These are phyloP conservation scores for Irineochytrium annulatum DNA, from an alignment of 192 early-diverging fungal species.

Conservation along the genomic window DNA sequence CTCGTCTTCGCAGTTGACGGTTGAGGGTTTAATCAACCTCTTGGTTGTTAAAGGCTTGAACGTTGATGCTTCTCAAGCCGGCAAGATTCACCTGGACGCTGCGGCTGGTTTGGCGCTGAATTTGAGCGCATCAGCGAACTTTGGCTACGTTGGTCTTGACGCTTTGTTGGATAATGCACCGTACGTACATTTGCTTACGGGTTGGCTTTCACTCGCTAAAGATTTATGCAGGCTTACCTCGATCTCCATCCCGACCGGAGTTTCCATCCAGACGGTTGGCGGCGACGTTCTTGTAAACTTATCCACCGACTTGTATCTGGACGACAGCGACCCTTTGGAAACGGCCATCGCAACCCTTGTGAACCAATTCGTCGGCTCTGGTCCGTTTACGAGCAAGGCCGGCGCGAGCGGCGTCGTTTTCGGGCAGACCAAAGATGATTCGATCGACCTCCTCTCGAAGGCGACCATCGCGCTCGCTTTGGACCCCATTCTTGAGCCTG, in stretches of 20 bases:
- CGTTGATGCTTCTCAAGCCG: background rate
- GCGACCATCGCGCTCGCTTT: slow-evolving; percentile 1
- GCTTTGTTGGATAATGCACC: background rate
- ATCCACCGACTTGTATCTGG: background rate
- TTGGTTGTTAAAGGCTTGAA: background rate
- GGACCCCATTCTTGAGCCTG: slow-evolving; percentile 6
- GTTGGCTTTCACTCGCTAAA: too few species aligned
- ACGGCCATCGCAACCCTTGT: slow-evolving; percentile 1
- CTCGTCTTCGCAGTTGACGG: background rate
- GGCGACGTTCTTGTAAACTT: background rate
- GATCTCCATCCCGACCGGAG: background rate
- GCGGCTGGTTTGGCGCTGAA: background rate
- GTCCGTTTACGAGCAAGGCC: background rate
- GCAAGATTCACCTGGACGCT: slow-evolving; percentile 4
- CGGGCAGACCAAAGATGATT: slow-evolving; percentile 5
- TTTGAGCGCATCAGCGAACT: slow-evolving; percentile 1
- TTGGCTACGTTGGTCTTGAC: slow-evolving; percentile 3
- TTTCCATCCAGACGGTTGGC: background rate
- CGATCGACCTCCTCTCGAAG: slow-evolving; percentile 6
- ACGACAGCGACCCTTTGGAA: background rate
- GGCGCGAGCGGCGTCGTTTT: slow-evolving; percentile 5
- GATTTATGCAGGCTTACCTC: background rate
- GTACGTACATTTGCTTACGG: background rate
- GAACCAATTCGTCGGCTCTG: background rate
- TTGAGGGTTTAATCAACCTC: slow-evolving; percentile 1